A percentile compares a stretch with the other conserved stretches of the same genome.
Evolutionary conservation across 495 filamentous ascomycete species (phyloP).

Genomic region (Daldinia bambusicola): DNA sequence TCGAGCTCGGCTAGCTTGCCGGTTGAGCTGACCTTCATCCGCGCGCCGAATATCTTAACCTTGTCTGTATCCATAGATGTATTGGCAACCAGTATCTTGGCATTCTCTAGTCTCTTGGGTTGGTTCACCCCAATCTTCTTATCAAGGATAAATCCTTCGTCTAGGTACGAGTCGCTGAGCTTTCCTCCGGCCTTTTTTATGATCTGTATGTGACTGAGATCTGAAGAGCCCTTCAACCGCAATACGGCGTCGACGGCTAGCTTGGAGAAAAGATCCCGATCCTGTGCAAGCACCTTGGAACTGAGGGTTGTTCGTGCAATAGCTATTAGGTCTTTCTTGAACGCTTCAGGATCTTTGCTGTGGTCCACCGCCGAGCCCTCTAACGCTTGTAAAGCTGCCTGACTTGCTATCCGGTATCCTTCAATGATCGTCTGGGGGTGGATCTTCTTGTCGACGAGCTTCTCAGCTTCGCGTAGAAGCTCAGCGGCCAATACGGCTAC

Average conservation of each 20-base stretch:
- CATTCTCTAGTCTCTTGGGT: constrained; percentile 95
- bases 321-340: constrained; percentile 86
- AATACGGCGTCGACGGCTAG: constrained; percentile 94
- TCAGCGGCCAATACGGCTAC: constrained; percentile 95
- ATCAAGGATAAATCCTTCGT: constrained; percentile 98
- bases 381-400: constrained; percentile 84
- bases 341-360: constrained; percentile 80
- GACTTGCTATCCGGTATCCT: constrained; percentile 95
- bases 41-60: constrained; percentile 98
- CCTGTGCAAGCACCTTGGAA: constrained; percentile 96
- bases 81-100: constrained; percentile 96
- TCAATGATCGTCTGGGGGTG: constrained; percentile 99
- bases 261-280: constrained; percentile 89
- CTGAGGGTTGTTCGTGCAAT: constrained; percentile 97
- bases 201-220: constrained; percentile 97
- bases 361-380: constrained; percentile 88
- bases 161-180: constrained; percentile 94
- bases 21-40: constrained; percentile 93
- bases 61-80: constrained; percentile 99
- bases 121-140: constrained; percentile 99
- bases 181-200: constrained; percentile 99
- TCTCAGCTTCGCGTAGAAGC: constrained; percentile 94
- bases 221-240: constrained; percentile 88
- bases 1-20: constrained; percentile 96
- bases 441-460: constrained; percentile 95